These are phyloP conservation scores for Blastobotrys ciferrii DNA, from an alignment of 1,139 yeast genomes.

Conservation along the genomic window DNA sequence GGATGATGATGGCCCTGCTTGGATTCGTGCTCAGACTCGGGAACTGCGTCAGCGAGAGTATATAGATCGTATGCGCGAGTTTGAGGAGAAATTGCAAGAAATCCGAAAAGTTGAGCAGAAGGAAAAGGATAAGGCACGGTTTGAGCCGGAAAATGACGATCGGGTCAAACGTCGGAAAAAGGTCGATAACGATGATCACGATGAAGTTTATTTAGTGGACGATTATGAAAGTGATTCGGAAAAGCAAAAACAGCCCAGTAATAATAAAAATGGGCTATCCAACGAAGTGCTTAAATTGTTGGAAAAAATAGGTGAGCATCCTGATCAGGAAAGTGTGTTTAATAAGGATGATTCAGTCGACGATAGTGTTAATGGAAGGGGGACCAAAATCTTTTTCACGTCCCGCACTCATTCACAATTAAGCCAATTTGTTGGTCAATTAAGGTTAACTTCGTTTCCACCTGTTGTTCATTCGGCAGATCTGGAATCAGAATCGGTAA, in stretches of 20 bases:
- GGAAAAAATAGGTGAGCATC: slow-evolving; percentile 17
- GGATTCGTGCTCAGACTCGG: slow-evolving; percentile 38
- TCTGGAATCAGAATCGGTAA: slow-evolving; percentile 32
- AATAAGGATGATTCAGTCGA: neutral
- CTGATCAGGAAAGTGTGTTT: neutral
- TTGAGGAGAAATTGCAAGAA: slow-evolving; percentile 41
- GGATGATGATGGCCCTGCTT: slow-evolving; percentile 47
- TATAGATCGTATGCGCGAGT: slow-evolving; percentile 38
- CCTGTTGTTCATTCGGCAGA: slow-evolving; percentile 47
- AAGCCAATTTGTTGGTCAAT: slow-evolving; percentile 74
- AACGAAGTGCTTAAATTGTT: slow-evolving; percentile 23
- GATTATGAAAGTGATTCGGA: slow-evolving; percentile 40
- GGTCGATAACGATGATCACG: slow-evolving; percentile 19
- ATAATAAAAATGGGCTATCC: slow-evolving; percentile 19
- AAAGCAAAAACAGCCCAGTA: slow-evolving; percentile 4
- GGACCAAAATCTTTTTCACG: slow-evolving; percentile 56
- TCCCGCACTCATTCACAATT: slow-evolving; percentile 93
- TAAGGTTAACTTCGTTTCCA: slow-evolving; percentile 61
- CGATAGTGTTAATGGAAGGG: slow-evolving; percentile 13
- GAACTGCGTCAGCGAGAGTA: slow-evolving; percentile 33
- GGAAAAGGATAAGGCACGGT: slow-evolving; percentile 15
- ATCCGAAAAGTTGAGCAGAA: slow-evolving; percentile 25
- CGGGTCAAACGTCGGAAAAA: neutral
- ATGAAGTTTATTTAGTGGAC: slow-evolving; percentile 39
- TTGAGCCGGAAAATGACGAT: neutral